Base-by-base conservation (phyloP, 495 filamentous ascomycete genomes). In the Pseudomonodictys pantanalensis region DNA sequence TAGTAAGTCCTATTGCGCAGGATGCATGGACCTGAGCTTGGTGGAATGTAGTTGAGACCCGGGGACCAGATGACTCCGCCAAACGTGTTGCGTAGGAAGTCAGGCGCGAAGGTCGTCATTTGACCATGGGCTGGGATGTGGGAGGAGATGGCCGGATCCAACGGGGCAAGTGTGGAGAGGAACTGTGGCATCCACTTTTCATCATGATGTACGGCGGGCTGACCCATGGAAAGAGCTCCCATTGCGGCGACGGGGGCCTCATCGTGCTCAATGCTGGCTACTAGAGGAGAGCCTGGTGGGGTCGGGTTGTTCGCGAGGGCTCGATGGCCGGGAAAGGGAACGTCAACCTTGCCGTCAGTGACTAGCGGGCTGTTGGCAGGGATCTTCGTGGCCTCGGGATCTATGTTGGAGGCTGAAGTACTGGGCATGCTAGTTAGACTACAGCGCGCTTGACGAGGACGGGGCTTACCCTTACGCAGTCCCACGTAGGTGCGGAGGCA, bases 11-110 rank as follows among this genome's bases (percentile, higher is more conserved):
- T 50, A 12, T 38, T 56, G 18, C 47, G 44, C 1, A 71, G 52
- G 2, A 66, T 44, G 44, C 32, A 52, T 17, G 39, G 26, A 17
- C 52, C 41, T 22, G 56, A 12, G 12, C 5, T 47, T 1, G 39
- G 30, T 3, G 58, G 47, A 33, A 71, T 60, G 50, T 67, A 73
- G 58, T 69, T 68, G 35, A 72, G 58, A 11, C 69, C 66, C 0
- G 71, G 71, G 17, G 64, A 67, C 62, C 67, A 72, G 9, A 59
- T 35, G 11, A 39, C 49, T 33, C 71, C 72, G 42, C 64, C 59
- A 50, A 75, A 58, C 15, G 44, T 32, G 18, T 60, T 32, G 15
- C 32, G 42, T 32, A 75, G 64, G 59, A 73, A 72, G 23, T 72
- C 69, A 24, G 55, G 58, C 35, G 47, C 62, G 68, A 73, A 75